Percentiles rank a stretch among this genome's conserved stretches.
Evolutionary conservation across 495 filamentous ascomycete species (phyloP).

Genomic region (Neurospora tetraspora): DNA sequence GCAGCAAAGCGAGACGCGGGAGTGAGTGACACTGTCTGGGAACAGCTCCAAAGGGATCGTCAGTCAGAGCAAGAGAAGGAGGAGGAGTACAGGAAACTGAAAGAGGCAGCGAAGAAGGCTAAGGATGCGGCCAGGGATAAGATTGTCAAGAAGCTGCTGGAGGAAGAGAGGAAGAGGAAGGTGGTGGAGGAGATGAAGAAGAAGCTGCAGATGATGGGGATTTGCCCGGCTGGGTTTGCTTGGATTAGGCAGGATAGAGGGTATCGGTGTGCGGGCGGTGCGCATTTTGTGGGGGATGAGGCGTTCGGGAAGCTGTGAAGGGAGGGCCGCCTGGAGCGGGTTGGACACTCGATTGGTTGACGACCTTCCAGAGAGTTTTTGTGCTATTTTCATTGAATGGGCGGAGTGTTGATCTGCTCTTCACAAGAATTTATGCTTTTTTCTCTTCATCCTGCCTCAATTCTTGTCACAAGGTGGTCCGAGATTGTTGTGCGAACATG

Average conservation of each 20-base stretch:
- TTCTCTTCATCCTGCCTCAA: fast-evolving
- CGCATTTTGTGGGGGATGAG: conserved; percentile 33
- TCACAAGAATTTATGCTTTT: background rate
- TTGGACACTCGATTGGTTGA: background rate
- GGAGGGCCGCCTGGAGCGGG: background rate
- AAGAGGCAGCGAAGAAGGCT: conserved; percentile 13
- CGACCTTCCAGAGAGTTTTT: too few relatives aligned
- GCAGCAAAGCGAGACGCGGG: conserved; percentile 37
- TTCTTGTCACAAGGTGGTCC: background rate
- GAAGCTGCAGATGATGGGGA: conserved; percentile 39
- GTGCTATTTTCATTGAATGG: too few relatives aligned
- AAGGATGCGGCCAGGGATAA: conserved; percentile 14
- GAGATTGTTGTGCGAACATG: background rate
- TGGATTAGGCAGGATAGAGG: conserved; percentile 46
- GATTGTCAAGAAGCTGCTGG: conserved; percentile 17
- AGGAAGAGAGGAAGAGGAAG: conserved; percentile 19
- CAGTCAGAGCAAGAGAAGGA: conserved; percentile 23
- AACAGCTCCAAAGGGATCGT: conserved; percentile 43
- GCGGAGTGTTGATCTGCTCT: background rate
- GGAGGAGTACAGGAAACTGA: conserved; percentile 16
- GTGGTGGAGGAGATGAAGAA: conserved; percentile 32
- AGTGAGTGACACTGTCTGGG: conserved; percentile 53
- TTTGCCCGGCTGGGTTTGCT: conserved; percentile 38
- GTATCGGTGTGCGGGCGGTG: conserved; percentile 45
- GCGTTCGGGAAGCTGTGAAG: conserved; percentile 1